phyloP scores from a whole-genome alignment of 768 basidiomycete species.

The Agrocybe pediades region DNA sequence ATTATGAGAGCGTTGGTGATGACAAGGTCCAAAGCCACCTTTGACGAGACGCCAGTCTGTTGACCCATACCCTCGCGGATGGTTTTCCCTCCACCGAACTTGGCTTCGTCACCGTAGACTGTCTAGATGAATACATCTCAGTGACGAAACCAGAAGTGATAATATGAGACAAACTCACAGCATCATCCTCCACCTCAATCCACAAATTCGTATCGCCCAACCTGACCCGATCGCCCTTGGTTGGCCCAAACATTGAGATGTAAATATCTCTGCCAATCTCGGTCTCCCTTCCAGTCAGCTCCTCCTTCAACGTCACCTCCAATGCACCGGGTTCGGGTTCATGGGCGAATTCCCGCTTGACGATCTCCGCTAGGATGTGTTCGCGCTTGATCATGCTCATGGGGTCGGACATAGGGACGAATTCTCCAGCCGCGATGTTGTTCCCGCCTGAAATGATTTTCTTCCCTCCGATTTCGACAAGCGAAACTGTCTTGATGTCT shows the following conservation, averaged over 20 bases:
- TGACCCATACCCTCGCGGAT: conserved; percentile 99
- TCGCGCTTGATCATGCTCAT: conserved; percentile 15
- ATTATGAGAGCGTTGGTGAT: conserved; percentile 95
- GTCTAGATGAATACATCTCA: conserved; percentile 49
- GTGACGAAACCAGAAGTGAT: background rate
- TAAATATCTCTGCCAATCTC: conserved; percentile 73
- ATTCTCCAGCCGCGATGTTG: conserved; percentile 57
- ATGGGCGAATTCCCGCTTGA: conserved; percentile 72
- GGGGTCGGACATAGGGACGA: conserved; percentile 32
- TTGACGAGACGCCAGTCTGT: conserved; percentile 67
- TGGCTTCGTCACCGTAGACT: conserved; percentile 93
- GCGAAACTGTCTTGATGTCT: conserved; percentile 78
- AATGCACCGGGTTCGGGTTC: conserved; percentile 63
- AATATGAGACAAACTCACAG: conserved; percentile 38
- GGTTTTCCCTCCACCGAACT: conserved; percentile 96
- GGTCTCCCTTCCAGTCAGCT: conserved; percentile 47
- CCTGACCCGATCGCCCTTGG: conserved; percentile 84
- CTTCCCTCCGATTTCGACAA: conserved; percentile 77
- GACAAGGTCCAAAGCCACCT: conserved; percentile 81
- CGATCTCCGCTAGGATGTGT: conserved; percentile 49
- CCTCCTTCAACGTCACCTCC: conserved; percentile 47
- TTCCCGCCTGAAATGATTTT: conserved; percentile 82
- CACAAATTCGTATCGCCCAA: conserved; percentile 90
- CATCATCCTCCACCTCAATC: conserved; percentile 90
- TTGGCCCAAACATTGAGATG: conserved; percentile 95